A percentile compares a stretch with the other conserved stretches of the same genome.
Evolutionary conservation across 768 basidiomycete genomes (phyloP).

Genomic region (Suillus alpinus): DNA sequence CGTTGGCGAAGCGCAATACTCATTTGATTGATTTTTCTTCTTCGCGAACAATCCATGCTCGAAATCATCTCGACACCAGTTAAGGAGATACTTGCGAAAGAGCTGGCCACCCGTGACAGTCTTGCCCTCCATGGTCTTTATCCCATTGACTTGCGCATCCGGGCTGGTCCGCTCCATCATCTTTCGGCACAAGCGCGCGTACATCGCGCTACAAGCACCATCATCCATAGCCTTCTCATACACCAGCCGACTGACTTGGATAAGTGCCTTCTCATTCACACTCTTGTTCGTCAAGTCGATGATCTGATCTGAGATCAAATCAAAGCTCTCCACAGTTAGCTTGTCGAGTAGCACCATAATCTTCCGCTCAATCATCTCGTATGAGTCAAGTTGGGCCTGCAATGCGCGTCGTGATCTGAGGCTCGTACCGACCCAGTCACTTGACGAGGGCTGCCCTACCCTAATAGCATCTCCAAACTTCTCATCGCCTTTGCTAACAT

Average conservation of each 20-base stretch:
- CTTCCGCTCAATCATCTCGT: constrained; percentile 47
- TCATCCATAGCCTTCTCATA: constrained; percentile 98
- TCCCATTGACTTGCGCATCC: constrained; percentile 84
- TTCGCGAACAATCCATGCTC: constrained; percentile 93
- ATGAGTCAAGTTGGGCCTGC: constrained; percentile 56
- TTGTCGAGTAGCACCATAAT: constrained; percentile 70
- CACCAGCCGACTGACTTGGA: constrained; percentile 92
- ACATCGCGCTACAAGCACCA: constrained; percentile 96
- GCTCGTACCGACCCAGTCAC: constrained; percentile 55
- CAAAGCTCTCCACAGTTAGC: constrained; percentile 95
- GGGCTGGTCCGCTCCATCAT: constrained; percentile 92
- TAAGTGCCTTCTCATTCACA: constrained; percentile 87
- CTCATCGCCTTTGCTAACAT: no score
- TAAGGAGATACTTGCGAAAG: constrained; percentile 95
- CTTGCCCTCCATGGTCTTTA: constrained; percentile 76
- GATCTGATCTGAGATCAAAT: constrained; percentile 93
- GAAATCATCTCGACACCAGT: constrained; percentile 96
- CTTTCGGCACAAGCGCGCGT: constrained; percentile 90
- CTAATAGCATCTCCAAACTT: no score
- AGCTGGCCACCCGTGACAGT: constrained; percentile 89
- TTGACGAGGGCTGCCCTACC: no score
- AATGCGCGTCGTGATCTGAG: no score
- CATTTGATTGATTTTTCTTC: constrained; percentile 59
- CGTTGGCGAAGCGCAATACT: constrained; percentile 95
- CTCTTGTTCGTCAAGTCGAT: constrained; percentile 93